Evolutionary conservation across 1,139 yeast genomes (phyloP), one percentile per base, ranked within the genome.

Genomic region (Sugiyamaella neomexicana): DNA sequence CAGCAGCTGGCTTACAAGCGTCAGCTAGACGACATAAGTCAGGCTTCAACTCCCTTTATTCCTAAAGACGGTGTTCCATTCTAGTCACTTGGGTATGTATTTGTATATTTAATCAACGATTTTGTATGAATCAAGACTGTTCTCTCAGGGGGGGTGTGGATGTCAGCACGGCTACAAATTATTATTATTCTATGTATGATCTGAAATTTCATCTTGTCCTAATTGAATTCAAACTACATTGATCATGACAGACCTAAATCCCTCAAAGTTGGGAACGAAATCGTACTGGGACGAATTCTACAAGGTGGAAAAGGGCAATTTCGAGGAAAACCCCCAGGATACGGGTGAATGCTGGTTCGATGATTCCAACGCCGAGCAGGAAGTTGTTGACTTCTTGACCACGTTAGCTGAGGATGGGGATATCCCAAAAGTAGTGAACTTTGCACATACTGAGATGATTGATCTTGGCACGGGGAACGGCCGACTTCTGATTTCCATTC

Each of bases 391-490:
- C 53, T 91, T 85, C 64, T 67, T 89, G 16, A 69, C 73, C 16
- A 78, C 76, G 1, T 72, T 77, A 52, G 58, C 73, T 2, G 78
- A 64, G 10, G 65, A 63, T 20, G 59, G 57, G 2, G 58, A 53
- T 7, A 48, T 58, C 15, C 64, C 62, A 12, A 63, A 61, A 5
- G 20, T 56, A 16, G 52, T 58, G 2, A 55, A 57, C 45, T 55
- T 50, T 15, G 45, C 65, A 67, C 2, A 63, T 64, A 13, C 68
- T 75, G 10, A 74, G 67, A 76, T 89, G 52, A 70, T 90, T 23
- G 99, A 93, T 70, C 72, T 93, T 45, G 99, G 99, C 1, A 90
- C 98, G 0, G 99, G 99, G 0, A 93, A 93, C 69, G 99, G 99
- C 0, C 97, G 90, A 68, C 73, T 93, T 45, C 69, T 93, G 44